Conservation (phyloP, 306 rosid species). For the Prunus padus region DNA sequence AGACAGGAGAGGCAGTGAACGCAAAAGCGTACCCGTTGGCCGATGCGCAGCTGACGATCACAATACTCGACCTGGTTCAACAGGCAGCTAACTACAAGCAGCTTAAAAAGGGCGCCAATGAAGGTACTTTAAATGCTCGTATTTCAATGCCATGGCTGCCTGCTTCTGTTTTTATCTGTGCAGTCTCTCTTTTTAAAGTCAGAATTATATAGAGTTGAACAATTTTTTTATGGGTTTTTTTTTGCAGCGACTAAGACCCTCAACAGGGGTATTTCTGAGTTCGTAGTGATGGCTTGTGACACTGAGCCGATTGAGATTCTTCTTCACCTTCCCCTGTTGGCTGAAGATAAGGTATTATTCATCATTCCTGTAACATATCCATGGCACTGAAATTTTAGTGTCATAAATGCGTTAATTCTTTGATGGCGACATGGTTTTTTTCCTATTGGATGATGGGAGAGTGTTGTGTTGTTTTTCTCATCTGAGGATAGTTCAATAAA, state of each 20-base stretch:
- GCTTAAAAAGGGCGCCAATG: constrained; percentile 92
- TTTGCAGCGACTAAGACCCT: constrained; percentile 82
- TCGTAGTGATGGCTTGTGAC: constrained; percentile 86
- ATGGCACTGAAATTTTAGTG: not conserved
- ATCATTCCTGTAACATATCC: too few species aligned
- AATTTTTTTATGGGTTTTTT: not conserved
- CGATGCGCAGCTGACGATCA: constrained; percentile 69
- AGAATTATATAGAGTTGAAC: not conserved
- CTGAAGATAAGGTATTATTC: constrained; percentile 79
- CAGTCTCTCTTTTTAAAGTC: too few species aligned
- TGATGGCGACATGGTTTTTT: not conserved
- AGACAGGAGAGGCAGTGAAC: constrained; percentile 80
- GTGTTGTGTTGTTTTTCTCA: not conserved
- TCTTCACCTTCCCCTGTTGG: constrained; percentile 82
- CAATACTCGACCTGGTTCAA: constrained; percentile 82
- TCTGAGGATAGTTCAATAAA: not conserved
- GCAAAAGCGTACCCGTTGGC: constrained; percentile 92
- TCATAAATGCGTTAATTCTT: not conserved
- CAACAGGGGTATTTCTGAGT: constrained; percentile 87
- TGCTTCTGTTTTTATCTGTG: not conserved
- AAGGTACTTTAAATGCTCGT: constrained; percentile 42
- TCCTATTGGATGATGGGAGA: not conserved
- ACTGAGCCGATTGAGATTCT: constrained; percentile 91
- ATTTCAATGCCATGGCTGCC: not conserved
- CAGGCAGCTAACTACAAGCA: constrained; percentile 92